phyloP scores from a whole-genome alignment of 228 moss, liverwort and hornwort species.

The Sphagnum fallax region DNA sequence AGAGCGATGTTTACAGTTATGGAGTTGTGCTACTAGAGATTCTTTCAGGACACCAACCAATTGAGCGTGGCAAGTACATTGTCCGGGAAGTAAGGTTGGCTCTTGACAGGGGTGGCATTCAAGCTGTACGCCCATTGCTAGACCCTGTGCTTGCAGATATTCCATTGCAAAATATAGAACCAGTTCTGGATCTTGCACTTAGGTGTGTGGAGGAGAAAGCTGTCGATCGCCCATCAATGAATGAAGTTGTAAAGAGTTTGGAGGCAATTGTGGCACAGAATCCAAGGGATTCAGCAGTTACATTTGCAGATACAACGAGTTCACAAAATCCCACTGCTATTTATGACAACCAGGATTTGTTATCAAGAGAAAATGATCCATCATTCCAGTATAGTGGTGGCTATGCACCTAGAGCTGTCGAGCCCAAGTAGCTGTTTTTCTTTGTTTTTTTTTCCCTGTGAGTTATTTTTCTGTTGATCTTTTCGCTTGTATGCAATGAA shows the following conservation, averaged over 20 bases:
- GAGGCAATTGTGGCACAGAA: slow-evolving; percentile 37
- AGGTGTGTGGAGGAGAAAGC: slow-evolving; percentile 64
- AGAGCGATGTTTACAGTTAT: slow-evolving; percentile 94
- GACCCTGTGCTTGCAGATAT: slow-evolving; percentile 54
- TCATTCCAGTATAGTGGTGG: slow-evolving; percentile 62
- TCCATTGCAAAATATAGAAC: slow-evolving; percentile 35
- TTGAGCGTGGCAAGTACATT: slow-evolving; percentile 64
- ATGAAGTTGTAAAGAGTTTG: slow-evolving; percentile 65
- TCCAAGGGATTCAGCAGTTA: slow-evolving; percentile 28
- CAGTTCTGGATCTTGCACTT: slow-evolving; percentile 49
- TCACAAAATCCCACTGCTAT: slow-evolving; percentile 19
- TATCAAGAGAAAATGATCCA: neutral
- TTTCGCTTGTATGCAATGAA: too few species aligned
- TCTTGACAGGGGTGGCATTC: slow-evolving; percentile 40
- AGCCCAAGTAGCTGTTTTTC: slow-evolving; percentile 30
- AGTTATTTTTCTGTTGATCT: too few species aligned
- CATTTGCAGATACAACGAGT: slow-evolving; percentile 19
- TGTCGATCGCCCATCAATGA: slow-evolving; percentile 69
- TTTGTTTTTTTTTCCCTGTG: too few species aligned
- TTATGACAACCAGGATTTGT: slow-evolving; percentile 1
- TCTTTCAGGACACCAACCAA: slow-evolving; percentile 51
- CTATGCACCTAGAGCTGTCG: slow-evolving; percentile 9
- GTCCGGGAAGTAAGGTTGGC: slow-evolving; percentile 69
- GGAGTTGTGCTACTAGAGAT: slow-evolving; percentile 86
- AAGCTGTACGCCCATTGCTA: slow-evolving; percentile 32